Conservation (phyloP, 2,329 filamentous ascomycete species). For the Epichloe gansuensis region DNA sequence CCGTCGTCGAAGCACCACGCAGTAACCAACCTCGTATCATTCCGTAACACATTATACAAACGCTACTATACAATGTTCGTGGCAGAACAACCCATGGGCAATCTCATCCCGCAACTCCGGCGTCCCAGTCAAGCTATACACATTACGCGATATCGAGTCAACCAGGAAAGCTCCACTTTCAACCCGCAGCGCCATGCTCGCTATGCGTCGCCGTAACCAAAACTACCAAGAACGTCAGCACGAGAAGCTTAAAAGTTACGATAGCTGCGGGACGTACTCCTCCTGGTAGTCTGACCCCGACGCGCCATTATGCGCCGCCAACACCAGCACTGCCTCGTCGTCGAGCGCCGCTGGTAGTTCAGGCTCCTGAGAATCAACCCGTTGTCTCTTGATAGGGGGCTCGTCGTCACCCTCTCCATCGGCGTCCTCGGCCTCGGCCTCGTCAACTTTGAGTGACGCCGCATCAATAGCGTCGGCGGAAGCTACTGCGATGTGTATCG, state of each 20-base stretch:
- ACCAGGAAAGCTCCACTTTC: background rate
- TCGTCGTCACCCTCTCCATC: conserved; percentile 19
- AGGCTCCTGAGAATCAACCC: conserved; percentile 20
- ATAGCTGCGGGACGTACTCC: conserved; percentile 24
- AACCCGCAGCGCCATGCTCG: conserved; percentile 3
- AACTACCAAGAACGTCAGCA: conserved; percentile 1
- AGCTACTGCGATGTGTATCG: background rate
- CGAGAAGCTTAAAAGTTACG: background rate
- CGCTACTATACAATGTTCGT: background rate
- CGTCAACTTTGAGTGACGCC: conserved; percentile 4
- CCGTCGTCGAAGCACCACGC: background rate
- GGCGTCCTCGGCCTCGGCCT: conserved; percentile 8
- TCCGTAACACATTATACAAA: background rate
- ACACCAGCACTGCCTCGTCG: conserved; percentile 35
- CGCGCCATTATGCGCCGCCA: conserved; percentile 30
- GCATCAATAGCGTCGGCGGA: background rate
- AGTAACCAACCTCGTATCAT: background rate
- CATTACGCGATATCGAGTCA: too few species aligned
- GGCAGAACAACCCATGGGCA: background rate
- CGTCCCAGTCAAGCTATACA: background rate
- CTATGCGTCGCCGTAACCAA: conserved; percentile 27
- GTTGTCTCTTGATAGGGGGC: conserved; percentile 28
- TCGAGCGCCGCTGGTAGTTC: conserved; percentile 24
- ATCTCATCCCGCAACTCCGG: background rate
- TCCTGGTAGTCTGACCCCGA: conserved; percentile 25